Conservation (phyloP, 345 rosid species). For the Barbarea vulgaris region DNA sequence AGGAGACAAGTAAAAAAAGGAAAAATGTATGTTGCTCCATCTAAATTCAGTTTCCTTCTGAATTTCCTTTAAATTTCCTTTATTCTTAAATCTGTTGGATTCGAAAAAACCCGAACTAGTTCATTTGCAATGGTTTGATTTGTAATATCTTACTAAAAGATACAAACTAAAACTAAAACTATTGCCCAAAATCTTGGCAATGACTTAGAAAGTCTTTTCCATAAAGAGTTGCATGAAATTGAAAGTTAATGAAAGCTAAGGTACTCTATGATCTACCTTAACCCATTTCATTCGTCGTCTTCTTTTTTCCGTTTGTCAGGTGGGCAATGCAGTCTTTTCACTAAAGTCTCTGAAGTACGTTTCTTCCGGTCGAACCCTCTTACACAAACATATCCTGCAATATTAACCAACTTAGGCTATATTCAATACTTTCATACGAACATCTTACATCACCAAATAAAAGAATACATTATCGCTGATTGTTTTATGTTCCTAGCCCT, state of each 20-base stretch:
- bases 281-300: neutral
- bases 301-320: constrained; percentile 49
- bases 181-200: neutral
- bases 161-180: neutral
- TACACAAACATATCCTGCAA: constrained; percentile 87
- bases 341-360: constrained; percentile 62
- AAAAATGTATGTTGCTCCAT: neutral
- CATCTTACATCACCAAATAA: constrained; percentile 11
- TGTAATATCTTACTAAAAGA: neutral
- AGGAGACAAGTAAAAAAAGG: neutral
- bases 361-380: constrained; percentile 72
- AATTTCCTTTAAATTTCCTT: no score
- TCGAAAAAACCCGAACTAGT: neutral
- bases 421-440: neutral
- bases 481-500: no score
- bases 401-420: neutral
- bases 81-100: neutral
- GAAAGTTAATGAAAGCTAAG: neutral
- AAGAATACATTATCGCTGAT: neutral
- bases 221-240: neutral
- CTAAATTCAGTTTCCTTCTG: neutral
- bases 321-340: constrained; percentile 70
- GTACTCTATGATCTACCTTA: neutral
- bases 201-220: neutral
- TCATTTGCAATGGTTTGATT: no score